Percentiles rank a stretch among this genome's conserved stretches.
These are phyloP conservation scores for Aspergillus udagawae DNA, from an alignment of 2,329 filamentous ascomycete species.

Conservation along the genomic window DNA sequence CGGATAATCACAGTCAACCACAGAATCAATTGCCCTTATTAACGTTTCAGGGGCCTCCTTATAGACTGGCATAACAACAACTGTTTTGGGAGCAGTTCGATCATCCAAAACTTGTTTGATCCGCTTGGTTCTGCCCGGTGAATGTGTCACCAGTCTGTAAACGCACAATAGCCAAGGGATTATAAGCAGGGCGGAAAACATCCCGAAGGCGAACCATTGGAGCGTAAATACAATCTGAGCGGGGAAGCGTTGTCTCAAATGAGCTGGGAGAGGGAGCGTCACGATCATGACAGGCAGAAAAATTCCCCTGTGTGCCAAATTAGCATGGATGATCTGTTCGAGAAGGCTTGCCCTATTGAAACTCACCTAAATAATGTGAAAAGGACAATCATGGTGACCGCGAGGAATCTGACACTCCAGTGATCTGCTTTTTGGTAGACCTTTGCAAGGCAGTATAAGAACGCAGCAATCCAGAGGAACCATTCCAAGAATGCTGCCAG, in stretches of 20 bases:
- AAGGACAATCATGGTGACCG: conserved; percentile 67
- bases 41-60: conserved; percentile 83
- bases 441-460: conserved; percentile 85
- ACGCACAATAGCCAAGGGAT: conserved; percentile 92
- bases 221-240: conserved; percentile 62
- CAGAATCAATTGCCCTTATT: conserved; percentile 80
- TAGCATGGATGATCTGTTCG: not conserved
- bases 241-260: conserved; percentile 71
- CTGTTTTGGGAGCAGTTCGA: conserved; percentile 81
- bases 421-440: conserved; percentile 86
- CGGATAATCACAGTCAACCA: conserved; percentile 92
- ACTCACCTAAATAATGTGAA: conserved; percentile 73
- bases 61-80: conserved; percentile 96
- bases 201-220: conserved; percentile 96
- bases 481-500: conserved; percentile 83
- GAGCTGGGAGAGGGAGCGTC: conserved; percentile 74
- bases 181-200: conserved; percentile 78
- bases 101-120: conserved; percentile 84
- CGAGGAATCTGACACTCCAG: conserved; percentile 74
- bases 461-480: conserved; percentile 92
- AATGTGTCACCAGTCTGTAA: conserved; percentile 83
- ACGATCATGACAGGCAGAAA: conserved; percentile 94
- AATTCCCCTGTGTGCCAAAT: conserved; percentile 55
- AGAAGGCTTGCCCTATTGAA: not conserved
- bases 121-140: conserved; percentile 73